phyloP scores from a whole-genome alignment of 306 rosid genomes.

The Fragaria ananassa region DNA sequence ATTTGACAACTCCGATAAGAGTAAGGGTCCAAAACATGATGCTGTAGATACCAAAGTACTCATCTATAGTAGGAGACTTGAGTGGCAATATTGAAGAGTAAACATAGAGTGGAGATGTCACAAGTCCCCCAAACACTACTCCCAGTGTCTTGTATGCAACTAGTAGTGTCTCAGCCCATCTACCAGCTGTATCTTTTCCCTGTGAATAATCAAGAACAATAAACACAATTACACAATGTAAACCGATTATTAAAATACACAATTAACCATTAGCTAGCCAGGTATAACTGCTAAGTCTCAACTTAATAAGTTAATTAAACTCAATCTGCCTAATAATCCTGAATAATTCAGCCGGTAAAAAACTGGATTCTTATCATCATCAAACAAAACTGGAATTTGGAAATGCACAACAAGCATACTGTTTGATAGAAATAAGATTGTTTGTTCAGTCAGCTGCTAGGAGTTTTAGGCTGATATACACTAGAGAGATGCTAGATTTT shows the following conservation, averaged over 20 bases:
- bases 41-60: conserved; percentile 71
- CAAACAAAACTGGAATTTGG: neutral
- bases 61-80: conserved; percentile 63
- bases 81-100: conserved; percentile 69
- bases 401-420: too few species aligned
- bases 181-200: conserved; percentile 19
- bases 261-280: neutral
- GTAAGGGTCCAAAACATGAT: conserved; percentile 84
- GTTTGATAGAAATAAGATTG: neutral
- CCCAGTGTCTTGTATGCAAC: conserved; percentile 73
- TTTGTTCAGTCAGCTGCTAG: neutral
- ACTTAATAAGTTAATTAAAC: neutral
- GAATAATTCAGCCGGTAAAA: too few species aligned
- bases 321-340: too few species aligned
- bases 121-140: conserved; percentile 78
- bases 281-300: neutral
- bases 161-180: conserved; percentile 31
- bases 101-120: conserved; percentile 76
- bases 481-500: neutral
- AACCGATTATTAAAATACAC: too few species aligned
- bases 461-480: neutral
- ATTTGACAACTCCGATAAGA: conserved; percentile 69
- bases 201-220: neutral
- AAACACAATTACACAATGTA: too few species aligned
- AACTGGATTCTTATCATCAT: too few species aligned